phyloP scores from a whole-genome alignment of 805 yeast species.

The Ogataea zsoltii region DNA sequence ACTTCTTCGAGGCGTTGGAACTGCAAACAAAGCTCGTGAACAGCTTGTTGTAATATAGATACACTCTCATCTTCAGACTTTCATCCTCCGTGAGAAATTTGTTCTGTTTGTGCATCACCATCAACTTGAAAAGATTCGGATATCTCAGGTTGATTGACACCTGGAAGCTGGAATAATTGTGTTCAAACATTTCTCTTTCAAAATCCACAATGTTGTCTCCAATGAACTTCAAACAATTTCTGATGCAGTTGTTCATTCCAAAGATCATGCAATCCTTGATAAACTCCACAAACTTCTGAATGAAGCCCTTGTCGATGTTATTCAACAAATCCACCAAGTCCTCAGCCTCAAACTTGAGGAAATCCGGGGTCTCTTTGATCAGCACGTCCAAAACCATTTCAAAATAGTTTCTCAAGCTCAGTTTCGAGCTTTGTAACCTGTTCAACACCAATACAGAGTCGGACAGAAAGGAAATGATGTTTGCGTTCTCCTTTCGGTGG shows the following conservation, averaged over 20 bases:
- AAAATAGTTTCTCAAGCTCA: slow-evolving; percentile 18
- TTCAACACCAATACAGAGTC: slow-evolving; percentile 22
- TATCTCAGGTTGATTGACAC: slow-evolving; percentile 20
- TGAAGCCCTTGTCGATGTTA: slow-evolving; percentile 15
- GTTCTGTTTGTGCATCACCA: slow-evolving; percentile 14
- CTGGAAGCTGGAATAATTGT: slow-evolving; percentile 13
- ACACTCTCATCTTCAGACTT: slow-evolving; percentile 2
- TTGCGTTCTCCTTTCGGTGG: slow-evolving; percentile 12
- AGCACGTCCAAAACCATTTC: slow-evolving; percentile 16
- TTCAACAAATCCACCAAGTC: slow-evolving; percentile 7
- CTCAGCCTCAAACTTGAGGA: slow-evolving; percentile 19
- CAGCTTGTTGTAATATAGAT: slow-evolving; percentile 20
- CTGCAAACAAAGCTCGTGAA: slow-evolving; percentile 20
- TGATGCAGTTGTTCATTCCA: slow-evolving; percentile 25
- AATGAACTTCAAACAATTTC: slow-evolving; percentile 17
- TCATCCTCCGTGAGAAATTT: background rate
- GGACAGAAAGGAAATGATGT: slow-evolving; percentile 17
- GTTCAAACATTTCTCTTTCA: slow-evolving; percentile 25
- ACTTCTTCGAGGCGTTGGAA: slow-evolving; percentile 12
- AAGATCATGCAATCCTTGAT: slow-evolving; percentile 27
- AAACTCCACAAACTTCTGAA: slow-evolving; percentile 25
- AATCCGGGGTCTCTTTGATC: slow-evolving; percentile 19
- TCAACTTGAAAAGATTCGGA: slow-evolving; percentile 20
- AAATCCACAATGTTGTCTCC: slow-evolving; percentile 21
- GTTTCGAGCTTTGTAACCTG: slow-evolving; percentile 11